phyloP scores from a whole-genome alignment of 2,329 filamentous ascomycete genomes.

The Neofusicoccum umdonicola region DNA sequence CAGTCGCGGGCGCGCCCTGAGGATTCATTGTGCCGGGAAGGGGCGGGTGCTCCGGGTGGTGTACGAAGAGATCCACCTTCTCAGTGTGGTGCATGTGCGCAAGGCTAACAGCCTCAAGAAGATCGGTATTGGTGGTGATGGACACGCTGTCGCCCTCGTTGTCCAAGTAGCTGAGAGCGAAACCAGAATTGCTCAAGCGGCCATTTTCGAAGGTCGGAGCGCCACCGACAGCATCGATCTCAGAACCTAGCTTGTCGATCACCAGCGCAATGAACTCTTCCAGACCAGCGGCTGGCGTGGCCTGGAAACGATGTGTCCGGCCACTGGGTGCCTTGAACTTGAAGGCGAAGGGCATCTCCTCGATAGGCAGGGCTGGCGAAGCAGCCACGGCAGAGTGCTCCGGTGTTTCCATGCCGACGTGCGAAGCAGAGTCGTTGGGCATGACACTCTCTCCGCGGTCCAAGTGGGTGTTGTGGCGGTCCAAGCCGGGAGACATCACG shows the following conservation, averaged over 20 bases:
- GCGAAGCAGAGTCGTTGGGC: constrained; percentile 91
- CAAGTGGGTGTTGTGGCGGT: constrained; percentile 51
- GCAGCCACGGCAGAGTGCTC: constrained; percentile 63
- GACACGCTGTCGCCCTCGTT: constrained; percentile 96
- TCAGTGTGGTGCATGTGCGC: constrained; percentile 75
- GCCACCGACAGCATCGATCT: constrained; percentile 82
- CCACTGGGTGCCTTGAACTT: constrained; percentile 98
- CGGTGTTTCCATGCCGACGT: constrained; percentile 78
- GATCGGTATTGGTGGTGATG: constrained; percentile 91
- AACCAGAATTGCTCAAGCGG: constrained; percentile 72
- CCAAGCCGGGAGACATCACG: constrained; percentile 75
- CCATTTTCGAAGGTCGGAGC: constrained; percentile 75
- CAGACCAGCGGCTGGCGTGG: constrained; percentile 76
- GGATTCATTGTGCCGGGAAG: constrained; percentile 63
- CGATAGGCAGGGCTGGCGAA: constrained; percentile 51
- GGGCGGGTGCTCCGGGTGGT: constrained; percentile 87
- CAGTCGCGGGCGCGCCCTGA: constrained; percentile 48
- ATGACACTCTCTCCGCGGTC: constrained; percentile 82
- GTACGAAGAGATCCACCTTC: constrained; percentile 96
- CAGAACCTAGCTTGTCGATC: constrained; percentile 76
- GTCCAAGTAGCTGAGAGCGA: constrained; percentile 91
- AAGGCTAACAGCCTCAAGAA: constrained; percentile 83
- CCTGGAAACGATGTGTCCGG: constrained; percentile 87
- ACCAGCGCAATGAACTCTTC: constrained; percentile 75
- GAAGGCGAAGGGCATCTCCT: constrained; percentile 87